Evolutionary conservation across 225 moss, liverwort and hornwort genomes (phyloP).

Genomic region (Takakia lepidozioides): DNA sequence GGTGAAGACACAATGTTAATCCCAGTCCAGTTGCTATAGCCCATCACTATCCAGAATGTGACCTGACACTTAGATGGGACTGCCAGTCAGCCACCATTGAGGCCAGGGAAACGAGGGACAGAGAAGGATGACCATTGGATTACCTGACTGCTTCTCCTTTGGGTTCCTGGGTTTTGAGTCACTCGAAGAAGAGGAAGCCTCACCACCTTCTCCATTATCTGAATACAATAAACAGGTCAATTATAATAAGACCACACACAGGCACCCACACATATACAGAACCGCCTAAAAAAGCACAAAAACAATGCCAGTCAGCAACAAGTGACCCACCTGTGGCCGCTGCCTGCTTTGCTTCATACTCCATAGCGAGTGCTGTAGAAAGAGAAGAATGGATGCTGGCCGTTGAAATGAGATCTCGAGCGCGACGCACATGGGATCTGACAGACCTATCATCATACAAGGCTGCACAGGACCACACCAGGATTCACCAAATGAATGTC

Average conservation of each 20-base stretch:
- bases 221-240: not conserved
- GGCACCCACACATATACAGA: too few relatives aligned
- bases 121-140: too few relatives aligned
- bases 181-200: constrained; percentile 36
- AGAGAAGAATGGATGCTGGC: constrained; percentile 78
- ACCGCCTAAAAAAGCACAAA: too few relatives aligned
- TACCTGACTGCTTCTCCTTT: constrained; percentile 25
- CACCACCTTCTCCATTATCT: constrained; percentile 32
- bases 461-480: constrained; percentile 30
- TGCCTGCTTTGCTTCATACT: constrained; percentile 75
- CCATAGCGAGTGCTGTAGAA: constrained; percentile 83
- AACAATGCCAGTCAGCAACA: too few relatives aligned
- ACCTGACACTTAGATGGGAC: too few relatives aligned
- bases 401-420: constrained; percentile 75
- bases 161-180: constrained; percentile 19
- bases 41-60: too few relatives aligned
- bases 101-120: too few relatives aligned
- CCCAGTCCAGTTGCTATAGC: too few relatives aligned
- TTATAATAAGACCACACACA: too few relatives aligned
- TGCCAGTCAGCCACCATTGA: too few relatives aligned
- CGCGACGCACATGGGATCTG: constrained; percentile 79
- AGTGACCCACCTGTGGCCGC: constrained; percentile 44
- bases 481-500: too few relatives aligned
- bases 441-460: constrained; percentile 94
- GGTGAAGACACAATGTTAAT: too few relatives aligned